These are phyloP conservation scores for Diaporthe citriasiana DNA, from an alignment of 2,329 filamentous ascomycete genomes.

Conservation along the genomic window DNA sequence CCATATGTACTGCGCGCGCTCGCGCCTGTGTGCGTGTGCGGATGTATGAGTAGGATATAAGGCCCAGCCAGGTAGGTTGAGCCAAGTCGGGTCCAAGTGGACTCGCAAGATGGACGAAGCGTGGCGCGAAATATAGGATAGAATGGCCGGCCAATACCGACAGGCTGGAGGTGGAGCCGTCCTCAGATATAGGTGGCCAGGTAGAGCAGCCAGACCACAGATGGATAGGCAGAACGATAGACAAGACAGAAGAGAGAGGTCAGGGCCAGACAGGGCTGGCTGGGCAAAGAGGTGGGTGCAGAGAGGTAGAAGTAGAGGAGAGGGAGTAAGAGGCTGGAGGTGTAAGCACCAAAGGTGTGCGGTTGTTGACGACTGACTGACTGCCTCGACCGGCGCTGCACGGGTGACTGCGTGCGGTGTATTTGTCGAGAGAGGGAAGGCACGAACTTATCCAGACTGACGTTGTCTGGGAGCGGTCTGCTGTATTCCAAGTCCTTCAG, in stretches of 20 bases:
- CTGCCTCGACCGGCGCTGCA: neutral
- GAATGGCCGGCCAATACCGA: constrained; percentile 25
- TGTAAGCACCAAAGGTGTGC: constrained; percentile 9
- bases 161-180: constrained; percentile 27
- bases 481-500: neutral
- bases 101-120: constrained; percentile 34
- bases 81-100: constrained; percentile 12
- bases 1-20: constrained; percentile 28
- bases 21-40: neutral
- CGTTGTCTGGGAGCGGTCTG: constrained; percentile 6
- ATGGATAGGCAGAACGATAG: neutral
- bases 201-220: neutral
- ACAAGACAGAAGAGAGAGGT: neutral
- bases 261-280: neutral
- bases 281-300: neutral
- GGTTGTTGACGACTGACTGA: neutral
- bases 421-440: neutral
- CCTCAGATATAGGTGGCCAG: constrained; percentile 25
- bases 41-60: constrained; percentile 1
- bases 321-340: neutral
- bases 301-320: constrained; percentile 7
- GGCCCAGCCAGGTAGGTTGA: constrained; percentile 17
- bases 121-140: constrained; percentile 34
- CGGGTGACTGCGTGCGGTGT: neutral
- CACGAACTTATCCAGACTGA: constrained; percentile 20